Evolutionary conservation across 1,284 basidiomycete genomes (phyloP).

Genomic region (Fomitopsis betulina): DNA sequence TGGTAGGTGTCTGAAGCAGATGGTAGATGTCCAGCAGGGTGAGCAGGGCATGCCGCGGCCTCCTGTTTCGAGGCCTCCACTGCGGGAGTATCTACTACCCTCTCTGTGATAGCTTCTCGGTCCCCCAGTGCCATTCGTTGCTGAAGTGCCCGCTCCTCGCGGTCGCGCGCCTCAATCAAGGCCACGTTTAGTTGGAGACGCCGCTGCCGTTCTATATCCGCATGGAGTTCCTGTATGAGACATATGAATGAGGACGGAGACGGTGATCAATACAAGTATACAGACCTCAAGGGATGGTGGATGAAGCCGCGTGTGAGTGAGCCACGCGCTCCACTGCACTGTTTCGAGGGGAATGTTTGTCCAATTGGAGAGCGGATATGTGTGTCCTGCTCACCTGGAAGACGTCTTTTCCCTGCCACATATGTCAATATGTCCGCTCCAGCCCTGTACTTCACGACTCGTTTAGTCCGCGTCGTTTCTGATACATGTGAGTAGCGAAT

Average conservation of each 20-base stretch:
- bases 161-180: conserved; percentile 25
- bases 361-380: not conserved
- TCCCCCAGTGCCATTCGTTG: conserved; percentile 10
- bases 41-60: not conserved
- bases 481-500: not conserved
- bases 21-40: not conserved
- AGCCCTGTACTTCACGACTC: conserved; percentile 27
- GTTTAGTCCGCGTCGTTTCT: conserved; percentile 22
- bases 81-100: not conserved
- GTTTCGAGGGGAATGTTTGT: not conserved
- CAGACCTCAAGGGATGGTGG: conserved; percentile 25
- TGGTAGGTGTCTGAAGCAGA: not conserved
- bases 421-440: conserved; percentile 27
- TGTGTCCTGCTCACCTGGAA: conserved; percentile 19
- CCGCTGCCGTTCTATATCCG: conserved; percentile 24
- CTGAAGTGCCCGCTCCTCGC: conserved; percentile 17
- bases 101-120: not conserved
- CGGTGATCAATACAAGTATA: not conserved
- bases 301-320: conserved; percentile 27
- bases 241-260: not conserved
- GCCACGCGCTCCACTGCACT: conserved; percentile 31
- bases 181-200: conserved; percentile 21
- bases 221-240: conserved; percentile 20
- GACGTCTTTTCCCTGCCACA: conserved; percentile 18
- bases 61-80: not conserved